phyloP scores from a whole-genome alignment of 345 rosid species.

The Gossypium ekmanianum region DNA sequence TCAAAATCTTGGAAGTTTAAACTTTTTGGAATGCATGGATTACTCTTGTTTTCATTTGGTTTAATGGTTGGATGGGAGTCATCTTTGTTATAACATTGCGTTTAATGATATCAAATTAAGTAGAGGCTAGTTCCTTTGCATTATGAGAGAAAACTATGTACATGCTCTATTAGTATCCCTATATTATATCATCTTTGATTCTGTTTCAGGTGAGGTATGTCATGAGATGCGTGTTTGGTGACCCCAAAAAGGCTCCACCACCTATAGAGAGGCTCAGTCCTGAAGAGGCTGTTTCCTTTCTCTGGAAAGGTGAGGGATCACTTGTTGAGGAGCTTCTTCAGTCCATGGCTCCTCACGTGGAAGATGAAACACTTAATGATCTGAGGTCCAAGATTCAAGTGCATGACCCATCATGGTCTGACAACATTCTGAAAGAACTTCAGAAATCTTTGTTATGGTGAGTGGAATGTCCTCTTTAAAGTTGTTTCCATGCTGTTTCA shows the following conservation, averaged over 20 bases:
- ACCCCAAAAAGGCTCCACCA: conserved; percentile 94
- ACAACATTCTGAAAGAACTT: conserved; percentile 61
- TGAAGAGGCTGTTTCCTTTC: conserved; percentile 60
- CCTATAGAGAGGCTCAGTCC: conserved; percentile 81
- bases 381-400: conserved; percentile 65
- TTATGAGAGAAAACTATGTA: background rate
- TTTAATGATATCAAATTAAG: background rate
- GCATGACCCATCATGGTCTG: conserved; percentile 68
- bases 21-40: background rate
- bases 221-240: conserved; percentile 83
- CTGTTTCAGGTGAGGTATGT: conserved; percentile 83
- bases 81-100: background rate
- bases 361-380: conserved; percentile 53
- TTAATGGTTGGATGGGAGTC: background rate
- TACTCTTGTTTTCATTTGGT: background rate
- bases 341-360: conserved; percentile 71
- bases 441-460: conserved; percentile 89
- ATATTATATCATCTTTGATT: conserved; percentile 2
- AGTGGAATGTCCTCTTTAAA: conserved; percentile 28
- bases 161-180: background rate
- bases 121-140: background rate
- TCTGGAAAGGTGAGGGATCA: conserved; percentile 94
- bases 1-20: background rate
- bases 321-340: conserved; percentile 86
- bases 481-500: background rate